phyloP scores from a whole-genome alignment of 164 flowering plant genomes.

The Tetracentron sinense region DNA sequence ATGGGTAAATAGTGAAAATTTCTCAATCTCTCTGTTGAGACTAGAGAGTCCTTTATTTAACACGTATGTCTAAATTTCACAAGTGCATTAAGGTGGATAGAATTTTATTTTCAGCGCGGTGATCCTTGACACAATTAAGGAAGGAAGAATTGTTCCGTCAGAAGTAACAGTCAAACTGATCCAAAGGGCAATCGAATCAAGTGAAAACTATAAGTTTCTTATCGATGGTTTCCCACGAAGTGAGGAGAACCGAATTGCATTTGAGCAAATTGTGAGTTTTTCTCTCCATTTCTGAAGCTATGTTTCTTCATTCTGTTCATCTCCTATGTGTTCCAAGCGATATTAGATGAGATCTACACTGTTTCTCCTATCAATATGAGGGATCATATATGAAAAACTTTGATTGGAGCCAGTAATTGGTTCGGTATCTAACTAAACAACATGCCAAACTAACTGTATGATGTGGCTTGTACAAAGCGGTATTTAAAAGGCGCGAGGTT shows the following conservation, averaged over 20 bases:
- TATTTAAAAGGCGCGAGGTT: no score
- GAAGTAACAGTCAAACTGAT: conserved; percentile 74
- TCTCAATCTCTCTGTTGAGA: background rate
- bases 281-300: no score
- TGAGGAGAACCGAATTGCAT: conserved; percentile 88
- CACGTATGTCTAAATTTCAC: background rate
- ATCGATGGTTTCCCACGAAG: conserved; percentile 95
- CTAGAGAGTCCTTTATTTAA: conserved; percentile 5
- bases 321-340: no score
- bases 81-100: conserved; percentile 3
- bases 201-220: conserved; percentile 59
- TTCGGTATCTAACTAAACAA: no score
- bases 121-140: conserved; percentile 71
- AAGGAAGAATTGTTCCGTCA: conserved; percentile 92
- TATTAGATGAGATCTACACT: no score
- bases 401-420: no score
- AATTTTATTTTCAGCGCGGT: conserved; percentile 45
- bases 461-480: no score
- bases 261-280: conserved; percentile 81
- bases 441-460: no score
- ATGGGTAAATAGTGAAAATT: conserved; percentile 44
- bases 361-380: no score
- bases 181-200: conserved; percentile 61
- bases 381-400: no score
- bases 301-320: no score